Evolutionary conservation across 139 green algal species (phyloP).

Genomic region (Ulvella scutata): DNA sequence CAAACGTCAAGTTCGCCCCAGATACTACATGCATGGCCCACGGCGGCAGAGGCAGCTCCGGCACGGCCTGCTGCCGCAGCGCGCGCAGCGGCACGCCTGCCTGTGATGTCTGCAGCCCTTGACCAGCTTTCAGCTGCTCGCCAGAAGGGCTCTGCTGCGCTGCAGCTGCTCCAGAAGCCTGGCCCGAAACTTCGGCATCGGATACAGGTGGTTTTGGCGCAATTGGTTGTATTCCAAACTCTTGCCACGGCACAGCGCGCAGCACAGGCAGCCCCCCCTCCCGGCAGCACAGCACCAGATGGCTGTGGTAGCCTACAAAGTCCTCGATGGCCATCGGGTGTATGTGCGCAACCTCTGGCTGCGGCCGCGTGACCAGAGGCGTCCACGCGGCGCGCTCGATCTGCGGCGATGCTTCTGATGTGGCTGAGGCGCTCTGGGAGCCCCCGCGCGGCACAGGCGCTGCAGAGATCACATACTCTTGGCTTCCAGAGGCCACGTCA

Average conservation of each 20-base stretch:
- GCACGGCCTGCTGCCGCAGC: too few relatives aligned
- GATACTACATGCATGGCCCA: conserved; percentile 27
- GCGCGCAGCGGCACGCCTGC: too few relatives aligned
- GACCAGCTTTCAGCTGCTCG: too few relatives aligned
- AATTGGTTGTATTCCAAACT: not conserved
- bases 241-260: not conserved
- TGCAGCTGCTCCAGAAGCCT: not conserved
- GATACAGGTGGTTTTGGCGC: too few relatives aligned
- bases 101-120: too few relatives aligned
- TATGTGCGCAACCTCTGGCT: too few relatives aligned
- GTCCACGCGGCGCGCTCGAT: not conserved
- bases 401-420: too few relatives aligned
- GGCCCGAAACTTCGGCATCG: too few relatives aligned
- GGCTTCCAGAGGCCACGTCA: not conserved
- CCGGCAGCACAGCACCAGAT: not conserved
- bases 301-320: not conserved
- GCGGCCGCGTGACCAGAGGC: not conserved
- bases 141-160: not conserved
- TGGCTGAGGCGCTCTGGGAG: too few relatives aligned
- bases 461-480: not conserved
- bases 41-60: conserved; percentile 19
- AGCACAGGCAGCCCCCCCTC: not conserved
- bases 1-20: conserved; percentile 32
- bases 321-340: not conserved
- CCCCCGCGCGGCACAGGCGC: not conserved